Base-by-base conservation (phyloP, 2,329 filamentous ascomycete genomes). In the Fusarium buxicola region DNA sequence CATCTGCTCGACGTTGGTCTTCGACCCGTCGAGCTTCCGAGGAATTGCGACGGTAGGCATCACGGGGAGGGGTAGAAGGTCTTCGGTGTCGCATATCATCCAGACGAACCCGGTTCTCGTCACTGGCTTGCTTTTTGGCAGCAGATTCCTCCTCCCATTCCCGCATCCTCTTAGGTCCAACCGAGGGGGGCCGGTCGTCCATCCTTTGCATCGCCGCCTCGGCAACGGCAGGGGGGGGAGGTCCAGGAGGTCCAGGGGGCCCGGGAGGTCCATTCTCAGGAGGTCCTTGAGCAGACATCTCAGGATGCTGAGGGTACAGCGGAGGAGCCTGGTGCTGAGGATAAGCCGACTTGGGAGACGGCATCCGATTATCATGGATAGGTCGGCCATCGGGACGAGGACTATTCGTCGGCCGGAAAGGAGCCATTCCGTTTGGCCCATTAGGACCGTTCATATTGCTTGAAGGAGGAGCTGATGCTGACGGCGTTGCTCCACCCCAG, bases 331-430 rank as follows among this genome's bases (percentile, higher is more conserved):
- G 91, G 62, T 92, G 91, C 70, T 94, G 92, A 6, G 90, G 89
- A 72, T 95, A 97, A 8, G 87, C 88, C 34, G 92, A 90, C 72
- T 93, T 94, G 57, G 94, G 94, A n/a, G 94, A 97, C n/a, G 92
- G 87, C 77, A 94, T 91, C 58, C 91, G 88, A 72, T 90, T 92
- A 66, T 97, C 94, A 65, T 94, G 86, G 63, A 95, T 84, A 2
- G 91, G 90, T 48, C 93, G 87, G 41, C 93, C 89, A 66, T 97
- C 94, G 46, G 90, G 87, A n/a, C 92, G 87, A 58, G 94, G 92
- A 74, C 91, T 96, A 69, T 88, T 88, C 27, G 89, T 86, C 55
- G 74, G 72, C 28, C 89, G 87, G 79, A 94, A 97, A 15, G 89
- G 86, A 68, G 92, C 89, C 69, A 92, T 78, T 15, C 80, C 78